A percentile compares a stretch with the other conserved stretches of the same genome.
Conservation (phyloP, 106 monocot species). For the Apostasia shenzhenica region DNA sequence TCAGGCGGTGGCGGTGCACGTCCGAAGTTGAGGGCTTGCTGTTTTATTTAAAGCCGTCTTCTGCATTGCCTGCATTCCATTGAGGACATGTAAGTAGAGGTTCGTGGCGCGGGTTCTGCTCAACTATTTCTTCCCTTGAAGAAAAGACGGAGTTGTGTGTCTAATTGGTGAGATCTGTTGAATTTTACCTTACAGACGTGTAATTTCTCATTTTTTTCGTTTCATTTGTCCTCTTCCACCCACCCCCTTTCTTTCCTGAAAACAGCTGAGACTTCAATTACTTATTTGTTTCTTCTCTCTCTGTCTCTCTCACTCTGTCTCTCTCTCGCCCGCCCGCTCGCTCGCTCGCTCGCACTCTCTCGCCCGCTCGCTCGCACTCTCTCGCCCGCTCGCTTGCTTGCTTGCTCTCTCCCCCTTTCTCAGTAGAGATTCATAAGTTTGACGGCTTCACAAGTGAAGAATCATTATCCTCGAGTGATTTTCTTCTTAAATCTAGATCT, state of each 20-base stretch:
- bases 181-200: neutral
- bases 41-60: neutral
- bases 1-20: no score
- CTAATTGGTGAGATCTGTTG: neutral
- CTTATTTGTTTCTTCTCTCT: neutral
- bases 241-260: neutral
- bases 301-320: neutral
- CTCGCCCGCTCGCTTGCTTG: no score
- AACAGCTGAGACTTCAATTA: no score
- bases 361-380: no score
- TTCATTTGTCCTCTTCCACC: neutral
- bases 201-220: neutral
- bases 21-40: neutral
- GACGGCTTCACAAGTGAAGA: no score
- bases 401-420: no score
- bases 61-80: slow-evolving; percentile 7
- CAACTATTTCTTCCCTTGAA: neutral
- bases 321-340: neutral
- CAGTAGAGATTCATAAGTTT: no score
- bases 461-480: no score
- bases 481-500: no score
- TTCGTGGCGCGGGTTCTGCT: neutral
- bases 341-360: no score
- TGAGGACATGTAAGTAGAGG: neutral
- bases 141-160: neutral